These are phyloP conservation scores for Barnettozyma botsteinii DNA, from an alignment of 805 yeast species.

Conservation along the genomic window DNA sequence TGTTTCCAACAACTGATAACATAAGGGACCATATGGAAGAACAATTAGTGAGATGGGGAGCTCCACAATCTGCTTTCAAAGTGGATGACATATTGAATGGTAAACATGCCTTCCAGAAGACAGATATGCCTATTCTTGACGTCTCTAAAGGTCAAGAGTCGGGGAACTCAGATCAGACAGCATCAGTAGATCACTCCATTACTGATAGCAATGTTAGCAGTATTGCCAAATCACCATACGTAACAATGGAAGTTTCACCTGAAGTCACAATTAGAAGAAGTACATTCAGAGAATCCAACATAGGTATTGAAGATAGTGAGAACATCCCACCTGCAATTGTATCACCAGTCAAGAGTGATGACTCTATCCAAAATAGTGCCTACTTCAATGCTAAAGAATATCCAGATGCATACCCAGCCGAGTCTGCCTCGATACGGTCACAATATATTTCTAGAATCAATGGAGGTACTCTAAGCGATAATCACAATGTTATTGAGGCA, in stretches of 20 bases:
- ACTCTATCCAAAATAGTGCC: conserved; percentile 11
- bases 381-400: conserved; percentile 2
- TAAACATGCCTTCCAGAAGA: conserved; percentile 29
- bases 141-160: background rate
- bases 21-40: conserved; percentile 32
- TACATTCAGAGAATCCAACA: conserved; percentile 3
- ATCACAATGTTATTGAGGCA: background rate
- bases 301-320: background rate
- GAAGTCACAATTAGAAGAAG: background rate
- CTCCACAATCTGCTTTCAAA: conserved; percentile 25
- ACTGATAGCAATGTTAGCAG: conserved; percentile 14
- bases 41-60: conserved; percentile 31
- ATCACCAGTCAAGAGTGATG: background rate
- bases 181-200: background rate
- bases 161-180: background rate
- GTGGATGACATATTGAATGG: conserved; percentile 29
- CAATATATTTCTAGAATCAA: conserved; percentile 2
- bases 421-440: conserved; percentile 10
- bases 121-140: conserved; percentile 15
- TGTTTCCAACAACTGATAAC: conserved; percentile 23
- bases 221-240: conserved; percentile 12
- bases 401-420: background rate
- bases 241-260: background rate
- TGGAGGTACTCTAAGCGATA: background rate
- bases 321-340: background rate